Conservation (phyloP, 306 rosid species). For the Sesbania bispinosa region DNA sequence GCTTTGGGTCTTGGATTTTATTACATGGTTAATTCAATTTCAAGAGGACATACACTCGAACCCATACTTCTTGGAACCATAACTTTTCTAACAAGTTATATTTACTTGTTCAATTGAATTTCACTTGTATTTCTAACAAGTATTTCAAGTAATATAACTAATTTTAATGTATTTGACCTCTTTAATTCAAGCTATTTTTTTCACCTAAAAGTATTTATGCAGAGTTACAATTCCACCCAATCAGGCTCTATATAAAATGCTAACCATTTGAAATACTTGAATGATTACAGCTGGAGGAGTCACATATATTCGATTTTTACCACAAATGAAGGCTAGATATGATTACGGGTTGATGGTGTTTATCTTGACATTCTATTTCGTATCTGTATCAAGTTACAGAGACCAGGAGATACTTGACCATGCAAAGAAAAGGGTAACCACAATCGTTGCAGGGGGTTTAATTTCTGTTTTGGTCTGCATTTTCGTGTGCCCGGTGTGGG, state of each 20-base stretch:
- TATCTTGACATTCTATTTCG: conserved; percentile 47
- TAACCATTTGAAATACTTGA: neutral
- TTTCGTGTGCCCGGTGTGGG: conserved; percentile 49
- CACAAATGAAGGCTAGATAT: conserved; percentile 42
- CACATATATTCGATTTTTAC: conserved; percentile 49
- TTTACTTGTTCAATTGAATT: neutral
- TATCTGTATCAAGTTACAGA: conserved; percentile 44
- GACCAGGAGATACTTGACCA: conserved; percentile 23
- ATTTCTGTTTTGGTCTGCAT: conserved; percentile 25
- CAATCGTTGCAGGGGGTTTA: conserved; percentile 38
- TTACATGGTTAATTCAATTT: conserved; percentile 12
- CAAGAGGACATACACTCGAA: neutral
- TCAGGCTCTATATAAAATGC: too few species aligned
- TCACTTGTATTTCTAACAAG: neutral
- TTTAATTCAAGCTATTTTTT: too few species aligned
- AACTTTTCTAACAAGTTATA: conserved; percentile 20
- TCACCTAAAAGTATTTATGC: too few species aligned
- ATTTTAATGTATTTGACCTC: too few species aligned
- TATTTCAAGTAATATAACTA: too few species aligned
- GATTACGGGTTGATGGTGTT: conserved; percentile 55
- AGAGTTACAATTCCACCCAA: too few species aligned
- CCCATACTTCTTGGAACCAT: conserved; percentile 21
- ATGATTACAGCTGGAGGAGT: conserved; percentile 30
- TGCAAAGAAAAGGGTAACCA: conserved; percentile 35
- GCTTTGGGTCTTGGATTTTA: conserved; percentile 28